phyloP scores from a whole-genome alignment of 176 grass and related monocot species.

The Lolium multiflorum region DNA sequence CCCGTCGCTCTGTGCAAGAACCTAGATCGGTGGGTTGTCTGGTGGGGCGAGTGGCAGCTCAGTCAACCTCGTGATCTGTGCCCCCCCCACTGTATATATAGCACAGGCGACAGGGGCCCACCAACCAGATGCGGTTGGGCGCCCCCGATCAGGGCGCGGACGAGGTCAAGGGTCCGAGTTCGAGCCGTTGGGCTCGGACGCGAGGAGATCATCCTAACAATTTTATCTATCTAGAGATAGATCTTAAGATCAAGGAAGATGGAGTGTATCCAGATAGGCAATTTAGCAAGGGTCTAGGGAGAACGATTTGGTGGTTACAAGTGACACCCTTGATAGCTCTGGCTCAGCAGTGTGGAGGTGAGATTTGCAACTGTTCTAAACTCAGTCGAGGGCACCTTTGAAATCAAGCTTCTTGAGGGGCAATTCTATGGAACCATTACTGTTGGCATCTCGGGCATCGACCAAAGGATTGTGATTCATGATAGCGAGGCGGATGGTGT shows the following conservation, averaged over 20 bases:
- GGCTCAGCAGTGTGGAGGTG: not conserved
- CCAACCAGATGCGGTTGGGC: no score
- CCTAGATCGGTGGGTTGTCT: no score
- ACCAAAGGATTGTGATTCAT: not conserved
- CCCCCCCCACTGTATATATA: no score
- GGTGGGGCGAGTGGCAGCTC: no score
- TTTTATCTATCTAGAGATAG: slow-evolving; percentile 2
- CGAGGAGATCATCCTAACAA: no score
- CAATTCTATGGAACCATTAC: not conserved
- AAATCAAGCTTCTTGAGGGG: not conserved
- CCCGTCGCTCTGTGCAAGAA: no score
- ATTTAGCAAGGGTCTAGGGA: not conserved
- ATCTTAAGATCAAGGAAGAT: not conserved
- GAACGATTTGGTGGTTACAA: not conserved
- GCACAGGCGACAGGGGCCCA: no score
- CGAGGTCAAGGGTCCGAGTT: no score
- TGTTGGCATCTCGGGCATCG: not conserved
- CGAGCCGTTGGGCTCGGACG: no score
- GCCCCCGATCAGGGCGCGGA: no score
- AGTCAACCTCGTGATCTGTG: no score
- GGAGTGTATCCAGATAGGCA: not conserved
- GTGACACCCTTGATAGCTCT: not conserved
- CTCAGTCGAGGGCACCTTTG: not conserved
- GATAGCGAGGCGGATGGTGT: no score
- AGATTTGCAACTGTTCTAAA: not conserved